Evolutionary conservation across 2,329 filamentous ascomycete genomes (phyloP).

Genomic region (Claviceps purpurea): DNA sequence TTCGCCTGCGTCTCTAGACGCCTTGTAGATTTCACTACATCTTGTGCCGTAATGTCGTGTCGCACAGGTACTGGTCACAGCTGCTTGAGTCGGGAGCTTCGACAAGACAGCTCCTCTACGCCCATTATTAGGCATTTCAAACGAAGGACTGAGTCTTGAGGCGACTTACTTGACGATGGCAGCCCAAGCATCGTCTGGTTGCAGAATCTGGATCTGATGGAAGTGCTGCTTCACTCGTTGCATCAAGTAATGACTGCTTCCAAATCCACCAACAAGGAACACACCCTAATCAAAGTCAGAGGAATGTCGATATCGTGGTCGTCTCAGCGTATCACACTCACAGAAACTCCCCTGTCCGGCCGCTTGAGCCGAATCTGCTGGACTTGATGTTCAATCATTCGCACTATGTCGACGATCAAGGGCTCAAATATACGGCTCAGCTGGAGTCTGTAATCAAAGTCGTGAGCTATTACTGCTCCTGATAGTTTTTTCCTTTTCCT

Average conservation of each 20-base stretch:
- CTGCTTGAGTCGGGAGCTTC: neutral
- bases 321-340: too few relatives aligned
- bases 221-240: neutral
- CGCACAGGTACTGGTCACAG: neutral
- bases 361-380: too few relatives aligned
- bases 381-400: too few relatives aligned
- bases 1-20: neutral
- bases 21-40: accelerated
- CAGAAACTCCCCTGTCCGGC: too few relatives aligned
- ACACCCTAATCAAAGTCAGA: constrained; percentile 1
- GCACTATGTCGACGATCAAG: too few relatives aligned
- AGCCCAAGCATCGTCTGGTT: constrained; percentile 4
- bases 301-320: neutral
- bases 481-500: neutral
- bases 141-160: neutral
- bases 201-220: neutral
- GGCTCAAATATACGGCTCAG: too few relatives aligned
- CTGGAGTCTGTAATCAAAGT: too few relatives aligned
- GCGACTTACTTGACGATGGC: constrained; percentile 3
- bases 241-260: constrained; percentile 2
- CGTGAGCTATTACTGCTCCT: too few relatives aligned
- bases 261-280: constrained; percentile 4
- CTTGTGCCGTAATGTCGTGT: neutral
- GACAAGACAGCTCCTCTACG: constrained; percentile 1
- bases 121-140: neutral